Percentiles rank a stretch among this genome's conserved stretches.
These are phyloP conservation scores for Coemansia sp. DNA, from an alignment of 192 early-diverging fungal species.

Conservation along the genomic window DNA sequence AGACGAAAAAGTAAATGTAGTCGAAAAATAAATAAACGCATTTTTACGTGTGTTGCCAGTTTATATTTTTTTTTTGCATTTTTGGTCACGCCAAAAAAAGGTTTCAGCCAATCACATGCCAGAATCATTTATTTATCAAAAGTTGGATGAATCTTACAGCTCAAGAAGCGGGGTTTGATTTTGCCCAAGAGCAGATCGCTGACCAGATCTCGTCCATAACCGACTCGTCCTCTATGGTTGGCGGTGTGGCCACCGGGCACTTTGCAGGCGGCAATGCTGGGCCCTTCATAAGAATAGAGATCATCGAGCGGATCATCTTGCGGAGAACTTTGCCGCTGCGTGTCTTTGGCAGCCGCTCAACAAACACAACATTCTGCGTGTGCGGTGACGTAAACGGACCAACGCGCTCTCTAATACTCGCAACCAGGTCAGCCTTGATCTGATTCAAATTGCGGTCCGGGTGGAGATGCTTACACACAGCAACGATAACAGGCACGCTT, in stretches of 20 bases:
- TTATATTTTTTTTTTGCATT: not conserved
- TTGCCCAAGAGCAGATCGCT: slow-evolving; percentile 1
- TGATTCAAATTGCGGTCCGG: not conserved
- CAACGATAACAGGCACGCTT: slow-evolving; percentile 65
- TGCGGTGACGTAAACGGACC: slow-evolving; percentile 84
- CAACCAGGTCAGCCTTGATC: slow-evolving; percentile 59
- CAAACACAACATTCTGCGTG: slow-evolving; percentile 61
- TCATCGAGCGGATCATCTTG: slow-evolving; percentile 72
- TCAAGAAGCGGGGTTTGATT: not conserved
- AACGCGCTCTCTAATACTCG: slow-evolving; percentile 65
- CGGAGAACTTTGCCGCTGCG: slow-evolving; percentile 83
- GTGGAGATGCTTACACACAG: slow-evolving; percentile 47
- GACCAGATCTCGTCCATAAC: slow-evolving; percentile 59
- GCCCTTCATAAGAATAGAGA: slow-evolving; percentile 53
- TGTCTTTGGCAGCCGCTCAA: slow-evolving; percentile 81
- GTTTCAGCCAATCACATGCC: not conserved
- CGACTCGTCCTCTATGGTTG: slow-evolving; percentile 78
- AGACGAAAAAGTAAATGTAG: slow-evolving; percentile 2
- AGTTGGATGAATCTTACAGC: not conserved
- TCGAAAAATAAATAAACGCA: slow-evolving; percentile 17
- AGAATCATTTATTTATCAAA: not conserved
- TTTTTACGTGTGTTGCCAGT: not conserved
- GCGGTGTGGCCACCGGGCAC: slow-evolving; percentile 61
- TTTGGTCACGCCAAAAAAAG: not conserved
- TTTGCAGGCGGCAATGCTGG: slow-evolving; percentile 42